Conservation (phyloP, 192 early-diverging fungal species). For the Podochytrium sp. region DNA sequence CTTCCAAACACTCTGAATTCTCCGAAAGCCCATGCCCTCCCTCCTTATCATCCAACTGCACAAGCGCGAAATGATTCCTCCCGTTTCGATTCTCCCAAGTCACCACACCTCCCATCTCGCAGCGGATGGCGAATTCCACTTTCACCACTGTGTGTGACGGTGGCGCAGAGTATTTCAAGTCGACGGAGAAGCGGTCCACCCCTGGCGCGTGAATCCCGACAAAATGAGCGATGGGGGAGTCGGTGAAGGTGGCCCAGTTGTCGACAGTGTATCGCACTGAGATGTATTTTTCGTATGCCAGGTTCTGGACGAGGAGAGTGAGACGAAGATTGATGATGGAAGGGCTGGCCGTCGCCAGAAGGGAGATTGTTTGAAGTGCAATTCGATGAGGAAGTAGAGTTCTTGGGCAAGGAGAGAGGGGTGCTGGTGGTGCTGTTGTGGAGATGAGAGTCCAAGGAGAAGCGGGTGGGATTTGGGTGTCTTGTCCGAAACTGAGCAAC, state of each 20-base stretch:
- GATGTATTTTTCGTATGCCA: constrained; percentile 84
- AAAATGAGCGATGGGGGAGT: constrained; percentile 48
- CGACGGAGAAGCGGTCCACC: constrained; percentile 75
- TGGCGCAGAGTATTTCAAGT: constrained; percentile 57
- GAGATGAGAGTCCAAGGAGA: too few relatives aligned
- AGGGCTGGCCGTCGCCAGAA: constrained; percentile 48
- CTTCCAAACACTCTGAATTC: not conserved
- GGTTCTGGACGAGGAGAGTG: constrained; percentile 78
- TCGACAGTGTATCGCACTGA: constrained; percentile 78
- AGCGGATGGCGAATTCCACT: constrained; percentile 56
- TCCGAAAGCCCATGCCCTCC: constrained; percentile 6
- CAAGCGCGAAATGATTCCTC: constrained; percentile 18
- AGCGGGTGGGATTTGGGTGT: too few relatives aligned
- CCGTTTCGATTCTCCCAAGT: constrained; percentile 86
- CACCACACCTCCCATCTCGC: constrained; percentile 72
- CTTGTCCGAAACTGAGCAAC: too few relatives aligned
- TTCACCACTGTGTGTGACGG: constrained; percentile 5
- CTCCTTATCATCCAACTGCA: not conserved
- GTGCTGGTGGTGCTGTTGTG: too few relatives aligned
- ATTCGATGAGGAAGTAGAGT: too few relatives aligned
- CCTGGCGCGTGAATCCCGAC: constrained; percentile 42
- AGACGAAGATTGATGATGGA: constrained; percentile 42
- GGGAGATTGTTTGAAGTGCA: not conserved
- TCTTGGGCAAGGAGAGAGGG: too few relatives aligned
- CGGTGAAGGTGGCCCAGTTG: constrained; percentile 75